Evolutionary conservation across 306 rosid species (phyloP).

Genomic region (Rosa rugosa): DNA sequence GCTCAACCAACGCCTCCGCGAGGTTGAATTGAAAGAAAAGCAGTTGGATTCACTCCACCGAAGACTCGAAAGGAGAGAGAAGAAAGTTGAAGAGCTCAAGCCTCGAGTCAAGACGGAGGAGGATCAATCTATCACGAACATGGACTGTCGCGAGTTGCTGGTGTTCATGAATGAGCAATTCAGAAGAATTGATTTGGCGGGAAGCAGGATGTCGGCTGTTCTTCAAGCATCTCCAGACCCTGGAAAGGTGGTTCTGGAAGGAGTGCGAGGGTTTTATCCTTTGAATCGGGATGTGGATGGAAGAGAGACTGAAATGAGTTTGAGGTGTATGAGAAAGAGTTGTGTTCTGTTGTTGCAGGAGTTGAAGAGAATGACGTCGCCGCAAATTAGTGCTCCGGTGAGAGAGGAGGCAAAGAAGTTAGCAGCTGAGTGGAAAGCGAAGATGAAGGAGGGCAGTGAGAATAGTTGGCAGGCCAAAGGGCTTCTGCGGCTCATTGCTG

Average conservation of each 20-base stretch:
- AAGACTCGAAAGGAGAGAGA: too few relatives aligned
- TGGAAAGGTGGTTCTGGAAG: slow-evolving; percentile 46
- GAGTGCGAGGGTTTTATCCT: slow-evolving; percentile 42
- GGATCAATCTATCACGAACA: too few relatives aligned
- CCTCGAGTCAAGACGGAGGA: too few relatives aligned
- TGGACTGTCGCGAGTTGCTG: too few relatives aligned
- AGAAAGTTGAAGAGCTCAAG: too few relatives aligned
- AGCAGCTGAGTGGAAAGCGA: slow-evolving; percentile 46
- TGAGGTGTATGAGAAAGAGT: slow-evolving; percentile 8
- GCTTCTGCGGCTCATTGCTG: slow-evolving; percentile 40
- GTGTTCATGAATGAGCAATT: too few relatives aligned
- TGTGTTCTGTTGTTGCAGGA: slow-evolving; percentile 43
- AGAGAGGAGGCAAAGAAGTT: slow-evolving; percentile 40
- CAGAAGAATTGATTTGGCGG: too few relatives aligned
- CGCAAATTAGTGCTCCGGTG: slow-evolving; percentile 30
- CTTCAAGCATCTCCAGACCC: slow-evolving; percentile 39
- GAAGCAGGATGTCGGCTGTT: background rate
- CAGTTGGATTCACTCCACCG: too few relatives aligned
- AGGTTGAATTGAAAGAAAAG: too few relatives aligned
- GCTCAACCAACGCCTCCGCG: too few relatives aligned
- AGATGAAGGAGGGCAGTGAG: slow-evolving; percentile 14
- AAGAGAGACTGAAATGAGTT: too few relatives aligned
- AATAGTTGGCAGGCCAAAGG: slow-evolving; percentile 20
- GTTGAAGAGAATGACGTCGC: slow-evolving; percentile 38
- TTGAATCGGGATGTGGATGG: slow-evolving; percentile 6